Evolutionary conservation across 2,329 filamentous ascomycete genomes (phyloP).

Genomic region (Hyphodiscus sp.): DNA sequence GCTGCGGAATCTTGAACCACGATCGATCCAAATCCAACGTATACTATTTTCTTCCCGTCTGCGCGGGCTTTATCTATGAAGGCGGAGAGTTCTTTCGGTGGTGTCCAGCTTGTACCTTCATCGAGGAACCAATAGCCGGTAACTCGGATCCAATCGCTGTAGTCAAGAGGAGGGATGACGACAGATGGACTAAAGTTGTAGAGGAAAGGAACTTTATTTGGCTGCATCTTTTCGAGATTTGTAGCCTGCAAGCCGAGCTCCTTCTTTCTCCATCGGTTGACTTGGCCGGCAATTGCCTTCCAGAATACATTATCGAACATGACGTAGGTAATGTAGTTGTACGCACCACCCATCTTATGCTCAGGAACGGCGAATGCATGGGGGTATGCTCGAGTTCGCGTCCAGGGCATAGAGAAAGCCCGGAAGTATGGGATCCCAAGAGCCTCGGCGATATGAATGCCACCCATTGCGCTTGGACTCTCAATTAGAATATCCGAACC

Average conservation of each 20-base stretch:
- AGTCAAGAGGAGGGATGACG: conserved; percentile 90
- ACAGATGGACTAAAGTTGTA: conserved; percentile 96
- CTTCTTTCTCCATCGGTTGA: conserved; percentile 88
- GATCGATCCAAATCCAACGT: conserved; percentile 95
- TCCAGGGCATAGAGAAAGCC: conserved; percentile 99
- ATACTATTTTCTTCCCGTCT: conserved; percentile 87
- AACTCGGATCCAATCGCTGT: conserved; percentile 94
- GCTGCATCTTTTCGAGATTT: conserved; percentile 82
- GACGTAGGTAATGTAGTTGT: conserved; percentile 92
- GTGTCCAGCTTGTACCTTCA: conserved; percentile 62
- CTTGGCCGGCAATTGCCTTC: conserved; percentile 83
- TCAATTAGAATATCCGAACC: conserved; percentile 88
- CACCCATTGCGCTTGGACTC: conserved; percentile 92
- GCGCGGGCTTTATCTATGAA: conserved; percentile 80
- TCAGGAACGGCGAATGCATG: conserved; percentile 89
- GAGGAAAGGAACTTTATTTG: conserved; percentile 94
- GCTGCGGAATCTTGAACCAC: conserved; percentile 84
- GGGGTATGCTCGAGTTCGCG: conserved; percentile 87
- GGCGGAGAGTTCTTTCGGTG: conserved; percentile 65
- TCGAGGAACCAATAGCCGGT: conserved; percentile 98
- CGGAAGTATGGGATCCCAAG: conserved; percentile 92
- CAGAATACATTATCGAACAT: conserved; percentile 97
- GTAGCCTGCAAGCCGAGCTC: conserved; percentile 74
- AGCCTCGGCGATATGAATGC: conserved; percentile 94
- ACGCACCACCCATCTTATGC: conserved; percentile 88